phyloP scores from a whole-genome alignment of 371 early-diverging fungal species.

The Mycotypha africana region DNA sequence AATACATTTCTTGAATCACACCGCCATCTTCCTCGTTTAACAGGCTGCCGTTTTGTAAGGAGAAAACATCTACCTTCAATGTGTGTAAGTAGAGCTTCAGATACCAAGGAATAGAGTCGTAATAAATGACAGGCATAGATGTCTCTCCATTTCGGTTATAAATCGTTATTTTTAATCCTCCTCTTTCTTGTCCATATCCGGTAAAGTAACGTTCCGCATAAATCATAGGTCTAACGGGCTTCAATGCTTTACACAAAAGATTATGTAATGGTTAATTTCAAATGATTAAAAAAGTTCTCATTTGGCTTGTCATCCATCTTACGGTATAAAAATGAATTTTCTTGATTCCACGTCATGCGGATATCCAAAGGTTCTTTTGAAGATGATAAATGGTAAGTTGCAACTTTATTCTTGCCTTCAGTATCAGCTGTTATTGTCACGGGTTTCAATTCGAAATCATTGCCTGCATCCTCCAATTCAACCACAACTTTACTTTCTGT shows the following conservation, averaged over 20 bases:
- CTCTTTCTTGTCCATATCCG: conserved; percentile 81
- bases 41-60: background rate
- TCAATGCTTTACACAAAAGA: conserved; percentile 30
- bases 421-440: conserved; percentile 3
- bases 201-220: conserved; percentile 72
- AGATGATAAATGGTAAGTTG: conserved; percentile 35
- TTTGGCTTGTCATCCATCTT: too few relatives aligned
- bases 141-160: conserved; percentile 50
- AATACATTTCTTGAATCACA: conserved; percentile 46
- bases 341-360: conserved; percentile 39
- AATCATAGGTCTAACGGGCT: conserved; percentile 43
- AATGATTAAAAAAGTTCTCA: too few relatives aligned
- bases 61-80: conserved; percentile 49
- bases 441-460: conserved; percentile 34
- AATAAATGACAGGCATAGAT: conserved; percentile 51
- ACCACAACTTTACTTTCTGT: conserved; percentile 46
- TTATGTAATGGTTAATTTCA: too few relatives aligned
- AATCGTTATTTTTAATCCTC: conserved; percentile 73
- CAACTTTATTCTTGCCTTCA: too few relatives aligned
- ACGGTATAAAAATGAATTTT: conserved; percentile 36
- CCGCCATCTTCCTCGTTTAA: conserved; percentile 7
- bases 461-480: conserved; percentile 29
- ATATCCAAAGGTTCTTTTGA: conserved; percentile 28
- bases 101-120: conserved; percentile 89
- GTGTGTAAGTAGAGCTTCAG: conserved; percentile 88